Evolutionary conservation across 2,329 filamentous ascomycete genomes (phyloP), one percentile per base, ranked within the genome.

Genomic region (Alternaria alternata): DNA sequence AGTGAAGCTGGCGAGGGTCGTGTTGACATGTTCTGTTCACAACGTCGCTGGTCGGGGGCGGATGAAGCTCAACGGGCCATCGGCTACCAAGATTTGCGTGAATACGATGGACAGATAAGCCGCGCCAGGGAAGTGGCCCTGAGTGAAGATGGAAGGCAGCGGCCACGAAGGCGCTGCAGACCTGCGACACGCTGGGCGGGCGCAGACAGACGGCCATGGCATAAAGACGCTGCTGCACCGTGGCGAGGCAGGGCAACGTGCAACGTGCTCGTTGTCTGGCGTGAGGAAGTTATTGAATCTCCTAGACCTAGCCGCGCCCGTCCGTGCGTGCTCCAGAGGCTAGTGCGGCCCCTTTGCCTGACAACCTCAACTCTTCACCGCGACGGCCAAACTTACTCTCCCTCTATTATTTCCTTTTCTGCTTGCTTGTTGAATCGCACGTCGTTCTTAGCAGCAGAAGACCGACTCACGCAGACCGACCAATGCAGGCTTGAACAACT

Each of bases 401-500:
- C 58, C 71, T 71, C 65, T 74, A 75, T 75, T 76, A 67, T 75
- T 75, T 76, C 62, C 70, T 69, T 60, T 60, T 71, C 68, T 72
- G 67, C 67, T 70, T 71, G 66, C 67, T 63, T 70, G 65, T 71
- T 68, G 68, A 66, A 57, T 63, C 65, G 57, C 63, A 61, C 62
- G 67, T 66, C 68, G 62, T 68, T 67, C 58, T 53, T 63, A 61
- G 67, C 66, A 61, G 61, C 66, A 54, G 59, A 53, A 62, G 63
- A 68, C 64, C 67, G 67, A 65, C 71, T 61, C 63, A 61, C 59
- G 61, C 58, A 48, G 56, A 55, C 52, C 68, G 70, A 69, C 75
- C 75, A 78, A 78, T 78, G 76, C 76, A 73, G 67, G 73, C 72
- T 75, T 78, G 69, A 78, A 62, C 63, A 67, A 65, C 74, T 73